Evolutionary conservation across 2,329 filamentous ascomycete species (phyloP).

Genomic region (Aureobasidium lini): DNA sequence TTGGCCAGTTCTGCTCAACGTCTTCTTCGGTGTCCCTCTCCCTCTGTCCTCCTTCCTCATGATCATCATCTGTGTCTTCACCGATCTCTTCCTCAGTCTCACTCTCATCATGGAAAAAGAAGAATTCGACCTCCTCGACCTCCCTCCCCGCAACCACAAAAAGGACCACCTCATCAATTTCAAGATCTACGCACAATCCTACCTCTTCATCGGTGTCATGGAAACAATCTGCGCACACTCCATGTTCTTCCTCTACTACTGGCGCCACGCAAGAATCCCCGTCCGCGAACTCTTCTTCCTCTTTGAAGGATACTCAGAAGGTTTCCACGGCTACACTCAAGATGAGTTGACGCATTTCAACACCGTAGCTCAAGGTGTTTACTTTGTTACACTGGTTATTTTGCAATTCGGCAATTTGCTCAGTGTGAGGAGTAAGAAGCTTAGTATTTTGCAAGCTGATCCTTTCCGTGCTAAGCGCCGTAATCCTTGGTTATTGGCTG

Average conservation of each 20-base stretch:
- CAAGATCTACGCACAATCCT: conserved; percentile 46
- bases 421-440: conserved; percentile 42
- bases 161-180: conserved; percentile 46
- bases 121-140: conserved; percentile 46
- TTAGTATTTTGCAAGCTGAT: conserved; percentile 46
- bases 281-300: conserved; percentile 43
- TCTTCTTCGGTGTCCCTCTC: conserved; percentile 48
- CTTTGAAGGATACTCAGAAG: conserved; percentile 42
- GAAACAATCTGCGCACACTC: conserved; percentile 43
- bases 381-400: conserved; percentile 48
- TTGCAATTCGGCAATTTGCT: conserved; percentile 50
- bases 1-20: conserved; percentile 50
- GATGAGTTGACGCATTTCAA: conserved; percentile 44
- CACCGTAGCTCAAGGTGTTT: conserved; percentile 44
- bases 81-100: conserved; percentile 45
- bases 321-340: conserved; percentile 43
- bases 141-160: conserved; percentile 45
- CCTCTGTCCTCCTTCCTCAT: conserved; percentile 48
- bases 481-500: conserved; percentile 44
- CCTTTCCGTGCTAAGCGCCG: conserved; percentile 38
- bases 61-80: conserved; percentile 53
- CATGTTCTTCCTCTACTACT: conserved; percentile 51
- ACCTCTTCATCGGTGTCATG: conserved; percentile 47
- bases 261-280: conserved; percentile 41
- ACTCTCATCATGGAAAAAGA: conserved; percentile 50